These are phyloP conservation scores for Dactylellina cionopaga DNA, from an alignment of 2,329 filamentous ascomycete genomes.

Conservation along the genomic window DNA sequence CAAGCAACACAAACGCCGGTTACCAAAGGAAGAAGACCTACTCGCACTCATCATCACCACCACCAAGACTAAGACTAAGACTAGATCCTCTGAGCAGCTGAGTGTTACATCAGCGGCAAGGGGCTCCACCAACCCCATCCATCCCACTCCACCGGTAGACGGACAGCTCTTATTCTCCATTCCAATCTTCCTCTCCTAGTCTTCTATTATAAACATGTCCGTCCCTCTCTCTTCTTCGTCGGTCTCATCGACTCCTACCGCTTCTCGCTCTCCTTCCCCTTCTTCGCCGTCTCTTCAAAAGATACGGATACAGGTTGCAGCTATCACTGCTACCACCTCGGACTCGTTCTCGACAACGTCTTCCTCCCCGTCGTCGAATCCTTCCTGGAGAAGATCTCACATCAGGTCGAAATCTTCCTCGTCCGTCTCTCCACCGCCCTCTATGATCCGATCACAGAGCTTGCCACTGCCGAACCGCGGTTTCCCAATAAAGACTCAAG, in stretches of 20 bases:
- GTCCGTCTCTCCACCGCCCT: conserved; percentile 44
- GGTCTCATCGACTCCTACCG: conserved; percentile 59
- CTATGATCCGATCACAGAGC: conserved; percentile 44
- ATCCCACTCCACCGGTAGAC: conserved; percentile 41
- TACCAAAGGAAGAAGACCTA: conserved; percentile 21
- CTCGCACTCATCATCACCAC: no score
- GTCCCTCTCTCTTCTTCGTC: conserved; percentile 62
- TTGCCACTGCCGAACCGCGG: conserved; percentile 40
- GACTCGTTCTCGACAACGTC: conserved; percentile 66
- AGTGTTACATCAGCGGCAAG: conserved; percentile 37
- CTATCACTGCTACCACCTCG: conserved; percentile 64
- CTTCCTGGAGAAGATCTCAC: conserved; percentile 35
- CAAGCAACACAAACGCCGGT: conserved; percentile 6
- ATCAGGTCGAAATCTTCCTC: conserved; percentile 46
- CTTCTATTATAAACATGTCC: conserved; percentile 60
- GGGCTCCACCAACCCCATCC: conserved; percentile 33
- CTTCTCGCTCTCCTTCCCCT: conserved; percentile 67
- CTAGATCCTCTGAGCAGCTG: no score
- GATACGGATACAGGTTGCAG: conserved; percentile 63
- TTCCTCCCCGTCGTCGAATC: conserved; percentile 19
- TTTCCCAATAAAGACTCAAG: conserved; percentile 22
- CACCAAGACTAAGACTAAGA: no score
- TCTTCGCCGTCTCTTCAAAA: conserved; percentile 58
- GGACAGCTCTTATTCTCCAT: conserved; percentile 38
- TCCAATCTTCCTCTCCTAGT: conserved; percentile 55